Base-by-base conservation (phyloP, 2,329 filamentous ascomycete species). In the Samsoniella hepiali region DNA sequence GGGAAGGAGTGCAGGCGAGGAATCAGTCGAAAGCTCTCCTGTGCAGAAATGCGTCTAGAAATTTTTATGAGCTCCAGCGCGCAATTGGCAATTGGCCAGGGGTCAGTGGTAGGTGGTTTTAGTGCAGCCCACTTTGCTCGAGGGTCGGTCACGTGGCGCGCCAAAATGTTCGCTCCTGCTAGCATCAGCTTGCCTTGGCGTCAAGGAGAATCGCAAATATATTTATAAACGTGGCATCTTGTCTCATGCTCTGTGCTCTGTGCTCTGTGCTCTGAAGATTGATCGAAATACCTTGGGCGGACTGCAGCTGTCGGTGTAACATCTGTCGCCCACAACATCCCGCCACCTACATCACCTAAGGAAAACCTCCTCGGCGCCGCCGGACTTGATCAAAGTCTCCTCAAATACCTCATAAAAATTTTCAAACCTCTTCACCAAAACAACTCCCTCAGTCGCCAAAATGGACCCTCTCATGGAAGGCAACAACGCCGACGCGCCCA, bases 1-100 rank as follows among this genome's bases (percentile, higher is more conserved):
- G 63, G 63, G 31, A 64, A 63, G 58, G 51, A 62, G 51, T 58
- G 61, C 51, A 60, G 58, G 53, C 58, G 63, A 66, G 63, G 31
- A 44, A 47, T 40, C 6, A 27, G 54, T 67, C 58, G 61, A 68
- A 59, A 65, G 67, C 63, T 65, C 63, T 65, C 70, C 71, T 68
- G 68, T 63, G 68, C 63, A 64, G 64, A 58, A 50, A 57, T 63
- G 66, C 68, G 67, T 67, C 70, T 65, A 40, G 73, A 76, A 76
- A 74, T 74, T 76, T 76, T 76, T 73, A 69, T 70, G 72, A 74
- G 70, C 71, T 72, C 65, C 69, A 58, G 60, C 62, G 61, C 60
- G 63, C 65, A 51, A 36, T 59, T 57, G 27, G 51, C 59, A 54
- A 60, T 54, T 55, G 54, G 63, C 58, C 38, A 58, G 47, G 53